Evolutionary conservation across 345 rosid genomes (phyloP), one percentile per base, ranked within the genome.

Genomic region (Lumnitzera racemosa): DNA sequence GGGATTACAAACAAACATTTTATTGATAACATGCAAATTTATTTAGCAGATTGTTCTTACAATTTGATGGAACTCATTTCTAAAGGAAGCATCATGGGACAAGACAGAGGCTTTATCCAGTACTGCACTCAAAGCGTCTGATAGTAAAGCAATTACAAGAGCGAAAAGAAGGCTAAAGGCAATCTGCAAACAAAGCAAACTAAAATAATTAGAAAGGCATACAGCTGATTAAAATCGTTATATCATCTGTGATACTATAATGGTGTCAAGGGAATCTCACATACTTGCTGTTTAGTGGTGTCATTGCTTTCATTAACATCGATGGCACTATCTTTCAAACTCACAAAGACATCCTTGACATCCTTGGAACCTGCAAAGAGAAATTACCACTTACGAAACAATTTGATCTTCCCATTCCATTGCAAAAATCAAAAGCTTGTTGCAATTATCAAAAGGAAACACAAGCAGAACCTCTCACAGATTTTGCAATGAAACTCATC

Each of bases 81-180:
- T 80, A 70, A 92, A 89, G 6, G 85, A 73, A 70, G 88, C 73
- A 80, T 92, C 96, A 67, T 65, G 77, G 43, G 98, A 82, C 66
- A 92, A 81, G 70, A 83, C 64, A 61, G 96, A 80, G 57, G 84
- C 76, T 82, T 74, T 89, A 71, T 85, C 96, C 66, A 96, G 89
- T 49, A 77, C 80, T 16, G 87, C 82, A 63, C 95, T 76, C 69
- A 92, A 78, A 69, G 96, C 96, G 74, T 92, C 96, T 60, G 98
- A 89, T 71, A 87, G 64, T 67, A 92, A 84, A 73, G 91, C 76
- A 66, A 87, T 92, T 64, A 87, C 77, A 50, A 89, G 86, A 65
- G 81, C 81, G 66, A 87, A 92, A 65, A 92, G 84, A 69, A 92
- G 91, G 72, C 91, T 77, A 56, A 80, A 83, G 8, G 89, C 65